A percentile compares a stretch with the other conserved stretches of the same genome.
Evolutionary conservation across 148 eudicot genomes (phyloP).

Genomic region (Amaranthus cruentus): DNA sequence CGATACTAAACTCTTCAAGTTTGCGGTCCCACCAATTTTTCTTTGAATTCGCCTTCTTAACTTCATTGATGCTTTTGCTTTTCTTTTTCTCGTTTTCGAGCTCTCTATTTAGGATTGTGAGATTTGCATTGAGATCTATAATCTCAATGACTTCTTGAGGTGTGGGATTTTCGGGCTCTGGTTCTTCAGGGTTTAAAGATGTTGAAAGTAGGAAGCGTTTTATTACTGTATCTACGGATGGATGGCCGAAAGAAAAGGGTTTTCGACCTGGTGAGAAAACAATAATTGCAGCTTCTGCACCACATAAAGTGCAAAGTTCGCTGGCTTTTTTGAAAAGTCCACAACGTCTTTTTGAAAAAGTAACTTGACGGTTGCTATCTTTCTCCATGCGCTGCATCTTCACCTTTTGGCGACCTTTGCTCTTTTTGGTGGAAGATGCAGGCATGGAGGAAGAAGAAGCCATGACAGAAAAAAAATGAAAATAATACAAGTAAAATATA

Average conservation of each 20-base stretch:
- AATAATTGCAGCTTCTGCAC: constrained; percentile 24
- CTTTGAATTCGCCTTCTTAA: constrained; percentile 21
- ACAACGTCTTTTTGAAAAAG: constrained; percentile 29
- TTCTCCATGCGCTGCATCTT: constrained; percentile 29
- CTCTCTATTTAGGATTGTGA: constrained; percentile 22
- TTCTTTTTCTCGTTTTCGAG: constrained; percentile 35
- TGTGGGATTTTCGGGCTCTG: too few relatives aligned
- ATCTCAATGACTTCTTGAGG: background rate
- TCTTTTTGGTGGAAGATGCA: background rate
- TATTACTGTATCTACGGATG: constrained; percentile 17
- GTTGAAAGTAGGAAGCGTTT: constrained; percentile 12
- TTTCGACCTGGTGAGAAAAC: constrained; percentile 34
- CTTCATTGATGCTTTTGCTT: constrained; percentile 25
- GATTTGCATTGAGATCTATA: constrained; percentile 14
- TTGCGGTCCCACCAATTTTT: constrained; percentile 44
- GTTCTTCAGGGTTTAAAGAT: background rate
- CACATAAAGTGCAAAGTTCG: constrained; percentile 28
- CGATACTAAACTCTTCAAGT: constrained; percentile 21
- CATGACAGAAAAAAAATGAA: background rate
- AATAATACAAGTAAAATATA: background rate
- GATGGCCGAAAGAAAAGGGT: constrained; percentile 29
- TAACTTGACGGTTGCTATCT: constrained; percentile 31
- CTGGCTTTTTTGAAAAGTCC: constrained; percentile 32
- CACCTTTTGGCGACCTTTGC: constrained; percentile 27
- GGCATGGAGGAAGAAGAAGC: background rate